Percentiles rank a stretch among this genome's conserved stretches.
These are phyloP conservation scores for Ascocoryne sarcoides DNA, from an alignment of 2,329 filamentous ascomycete genomes.

Conservation along the genomic window DNA sequence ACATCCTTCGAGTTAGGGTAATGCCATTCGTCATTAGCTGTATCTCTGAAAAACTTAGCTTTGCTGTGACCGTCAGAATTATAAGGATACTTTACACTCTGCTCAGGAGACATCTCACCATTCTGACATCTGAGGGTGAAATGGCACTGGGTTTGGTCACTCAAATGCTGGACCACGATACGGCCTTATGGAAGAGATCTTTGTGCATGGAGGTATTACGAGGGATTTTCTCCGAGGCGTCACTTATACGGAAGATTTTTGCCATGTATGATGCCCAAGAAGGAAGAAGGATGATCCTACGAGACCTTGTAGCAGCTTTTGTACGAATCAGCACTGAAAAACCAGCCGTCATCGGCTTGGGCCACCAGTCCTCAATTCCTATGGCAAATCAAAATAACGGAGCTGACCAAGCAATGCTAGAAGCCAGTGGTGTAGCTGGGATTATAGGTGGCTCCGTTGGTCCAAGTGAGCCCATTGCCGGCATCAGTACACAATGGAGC, in stretches of 20 bases:
- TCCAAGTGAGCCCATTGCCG: slow-evolving; percentile 55
- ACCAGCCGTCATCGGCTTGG: slow-evolving; percentile 77
- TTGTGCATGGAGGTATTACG: slow-evolving; percentile 88
- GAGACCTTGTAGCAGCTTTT: slow-evolving; percentile 76
- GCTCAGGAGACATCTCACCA: slow-evolving; percentile 65
- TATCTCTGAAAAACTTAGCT: slow-evolving; percentile 68
- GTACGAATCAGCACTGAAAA: slow-evolving; percentile 91
- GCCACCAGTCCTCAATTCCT: slow-evolving; percentile 80
- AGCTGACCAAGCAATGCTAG: slow-evolving; percentile 78
- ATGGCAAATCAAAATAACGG: slow-evolving; percentile 49
- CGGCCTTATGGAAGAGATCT: slow-evolving; percentile 74
- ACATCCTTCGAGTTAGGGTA: slow-evolving; percentile 66
- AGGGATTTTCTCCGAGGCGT: slow-evolving; percentile 73
- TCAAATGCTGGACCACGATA: slow-evolving; percentile 81
- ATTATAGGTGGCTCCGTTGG: slow-evolving; percentile 70
- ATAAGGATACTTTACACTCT: slow-evolving; percentile 77
- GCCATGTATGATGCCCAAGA: slow-evolving; percentile 67
- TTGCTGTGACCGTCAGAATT: slow-evolving; percentile 73
- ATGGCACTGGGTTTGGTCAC: slow-evolving; percentile 75
- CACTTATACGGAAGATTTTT: slow-evolving; percentile 71
- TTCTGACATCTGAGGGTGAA: slow-evolving; percentile 71
- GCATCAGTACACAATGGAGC: slow-evolving; percentile 90
- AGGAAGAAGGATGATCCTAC: slow-evolving; percentile 66
- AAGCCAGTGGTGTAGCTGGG: slow-evolving; percentile 78
- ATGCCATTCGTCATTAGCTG: slow-evolving; percentile 77